Conservation (phyloP, 2,329 filamentous ascomycete genomes). For the Graphiopsis chlorocephala region DNA sequence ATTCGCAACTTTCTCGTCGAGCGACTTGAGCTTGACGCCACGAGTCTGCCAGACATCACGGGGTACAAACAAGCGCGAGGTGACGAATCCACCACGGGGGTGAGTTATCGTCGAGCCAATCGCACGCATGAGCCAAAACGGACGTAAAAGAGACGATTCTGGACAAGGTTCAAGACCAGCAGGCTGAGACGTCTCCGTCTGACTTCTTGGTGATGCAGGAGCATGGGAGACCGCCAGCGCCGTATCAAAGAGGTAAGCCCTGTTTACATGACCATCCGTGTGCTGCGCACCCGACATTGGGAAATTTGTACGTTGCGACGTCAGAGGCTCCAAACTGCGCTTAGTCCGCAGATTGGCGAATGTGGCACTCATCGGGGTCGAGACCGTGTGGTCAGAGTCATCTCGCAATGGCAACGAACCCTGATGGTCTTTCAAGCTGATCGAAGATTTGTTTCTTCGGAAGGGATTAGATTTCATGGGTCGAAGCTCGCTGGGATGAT, state of each 20-base stretch:
- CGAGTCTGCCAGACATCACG: conserved; percentile 92
- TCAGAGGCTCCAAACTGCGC: conserved; percentile 27
- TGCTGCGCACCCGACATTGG: conserved; percentile 53
- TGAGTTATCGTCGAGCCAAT: conserved; percentile 90
- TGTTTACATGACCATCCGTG: conserved; percentile 56
- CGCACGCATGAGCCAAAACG: conserved; percentile 96
- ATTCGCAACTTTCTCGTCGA: conserved; percentile 91
- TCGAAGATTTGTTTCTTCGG: conserved; percentile 51
- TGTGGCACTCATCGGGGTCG: conserved; percentile 69
- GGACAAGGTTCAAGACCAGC: conserved; percentile 87
- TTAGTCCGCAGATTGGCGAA: conserved; percentile 53
- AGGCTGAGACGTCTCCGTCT: conserved; percentile 57
- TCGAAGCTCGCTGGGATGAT: conserved; percentile 25
- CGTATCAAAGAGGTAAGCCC: conserved; percentile 77
- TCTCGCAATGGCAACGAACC: conserved; percentile 63
- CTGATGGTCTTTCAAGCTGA: conserved; percentile 70
- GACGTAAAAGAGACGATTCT: conserved; percentile 80
- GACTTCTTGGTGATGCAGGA: conserved; percentile 32
- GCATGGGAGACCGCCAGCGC: conserved; percentile 24
- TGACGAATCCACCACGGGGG: conserved; percentile 86
- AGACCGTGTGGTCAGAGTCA: conserved; percentile 60
- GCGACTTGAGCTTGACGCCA: conserved; percentile 82
- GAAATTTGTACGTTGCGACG: conserved; percentile 30
- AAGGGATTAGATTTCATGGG: conserved; percentile 32
- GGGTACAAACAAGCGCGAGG: conserved; percentile 86